These are phyloP conservation scores for Gossypium rotundifolium DNA, from an alignment of 345 rosid genomes.

Conservation along the genomic window DNA sequence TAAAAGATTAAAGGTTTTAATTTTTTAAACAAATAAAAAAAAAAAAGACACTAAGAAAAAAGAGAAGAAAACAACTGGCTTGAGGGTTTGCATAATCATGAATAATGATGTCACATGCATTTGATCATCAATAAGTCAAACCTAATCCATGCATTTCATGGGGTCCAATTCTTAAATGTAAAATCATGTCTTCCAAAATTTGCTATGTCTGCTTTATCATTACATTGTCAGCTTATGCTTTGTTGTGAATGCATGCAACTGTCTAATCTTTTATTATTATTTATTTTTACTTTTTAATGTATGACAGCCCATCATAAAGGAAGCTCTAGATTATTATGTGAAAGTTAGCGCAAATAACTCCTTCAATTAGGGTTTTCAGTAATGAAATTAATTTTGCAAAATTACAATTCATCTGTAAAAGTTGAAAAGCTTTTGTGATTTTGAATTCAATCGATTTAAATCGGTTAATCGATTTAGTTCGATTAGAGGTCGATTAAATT, in stretches of 20 bases:
- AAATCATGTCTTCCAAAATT: not conserved
- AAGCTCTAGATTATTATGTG: not conserved
- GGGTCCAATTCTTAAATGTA: conserved; percentile 16
- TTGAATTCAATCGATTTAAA: no score
- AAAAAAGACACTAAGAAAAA: not conserved
- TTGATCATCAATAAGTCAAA: conserved; percentile 38
- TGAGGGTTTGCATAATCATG: conserved; percentile 19
- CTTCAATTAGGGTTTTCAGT: conserved; percentile 21
- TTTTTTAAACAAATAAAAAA: not conserved
- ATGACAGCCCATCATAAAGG: not conserved
- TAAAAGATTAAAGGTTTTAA: not conserved
- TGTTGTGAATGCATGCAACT: conserved; percentile 9
- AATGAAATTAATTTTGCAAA: no score
- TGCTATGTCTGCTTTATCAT: not conserved
- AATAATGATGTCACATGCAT: conserved; percentile 36
- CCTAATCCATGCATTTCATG: conserved; percentile 30
- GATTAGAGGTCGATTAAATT: no score
- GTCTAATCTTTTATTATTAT: not conserved
- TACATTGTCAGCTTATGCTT: conserved; percentile 2
- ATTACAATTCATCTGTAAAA: no score
- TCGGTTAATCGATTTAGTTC: no score
- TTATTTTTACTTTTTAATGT: not conserved
- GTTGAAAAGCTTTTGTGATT: no score
- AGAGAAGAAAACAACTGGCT: not conserved
- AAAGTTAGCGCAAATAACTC: conserved; percentile 22